Conservation (phyloP, 2,329 filamentous ascomycete genomes). For the Colletotrichum melonis region DNA sequence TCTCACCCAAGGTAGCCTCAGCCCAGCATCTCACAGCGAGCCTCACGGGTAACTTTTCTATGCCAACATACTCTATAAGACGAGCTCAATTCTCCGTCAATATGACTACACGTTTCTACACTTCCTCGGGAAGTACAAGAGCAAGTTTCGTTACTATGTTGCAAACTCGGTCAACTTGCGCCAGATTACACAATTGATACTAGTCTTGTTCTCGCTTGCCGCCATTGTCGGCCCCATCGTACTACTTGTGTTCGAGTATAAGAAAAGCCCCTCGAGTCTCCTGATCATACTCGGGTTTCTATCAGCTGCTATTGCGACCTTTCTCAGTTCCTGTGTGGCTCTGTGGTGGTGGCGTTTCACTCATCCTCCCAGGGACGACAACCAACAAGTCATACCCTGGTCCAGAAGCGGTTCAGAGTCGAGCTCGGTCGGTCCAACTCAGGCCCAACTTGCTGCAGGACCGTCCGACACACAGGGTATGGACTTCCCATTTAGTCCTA, state of each 20-base stretch:
- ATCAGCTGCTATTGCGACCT: background rate
- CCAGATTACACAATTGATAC: background rate
- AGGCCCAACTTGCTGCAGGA: background rate
- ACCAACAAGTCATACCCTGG: background rate
- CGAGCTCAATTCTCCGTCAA: background rate
- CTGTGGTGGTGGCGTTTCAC: background rate
- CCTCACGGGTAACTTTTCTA: background rate
- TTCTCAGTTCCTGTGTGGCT: background rate
- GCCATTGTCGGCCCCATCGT: background rate
- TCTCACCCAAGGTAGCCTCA: background rate
- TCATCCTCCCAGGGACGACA: background rate
- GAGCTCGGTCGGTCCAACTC: background rate
- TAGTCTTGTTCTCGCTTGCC: background rate
- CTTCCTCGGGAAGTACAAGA: background rate
- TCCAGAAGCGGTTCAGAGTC: background rate
- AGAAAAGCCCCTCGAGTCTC: background rate
- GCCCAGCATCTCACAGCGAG: background rate
- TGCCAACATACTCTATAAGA: background rate
- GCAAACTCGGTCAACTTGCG: background rate
- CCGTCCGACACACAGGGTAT: too few relatives aligned
- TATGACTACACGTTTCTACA: background rate
- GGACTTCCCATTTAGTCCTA: background rate
- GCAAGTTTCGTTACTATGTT: background rate
- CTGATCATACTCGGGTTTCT: background rate
- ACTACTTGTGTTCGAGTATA: background rate